These are phyloP conservation scores for Aureobasidium melanogenum DNA, from an alignment of 2,329 filamentous ascomycete genomes.

Conservation along the genomic window DNA sequence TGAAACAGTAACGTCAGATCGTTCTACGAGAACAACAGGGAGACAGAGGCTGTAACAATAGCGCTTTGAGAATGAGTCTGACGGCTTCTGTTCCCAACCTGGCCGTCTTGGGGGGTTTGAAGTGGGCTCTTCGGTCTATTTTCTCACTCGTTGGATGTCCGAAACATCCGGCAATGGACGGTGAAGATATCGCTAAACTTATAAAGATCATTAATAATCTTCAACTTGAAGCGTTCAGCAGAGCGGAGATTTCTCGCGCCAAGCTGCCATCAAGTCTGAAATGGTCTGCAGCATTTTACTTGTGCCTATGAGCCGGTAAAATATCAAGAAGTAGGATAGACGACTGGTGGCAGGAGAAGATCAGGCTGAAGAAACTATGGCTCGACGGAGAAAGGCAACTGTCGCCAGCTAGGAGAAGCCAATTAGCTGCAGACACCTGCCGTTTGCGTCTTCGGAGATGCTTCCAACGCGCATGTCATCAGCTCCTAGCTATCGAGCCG, in stretches of 20 bases:
- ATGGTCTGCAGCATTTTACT: background rate
- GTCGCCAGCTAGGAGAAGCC: background rate
- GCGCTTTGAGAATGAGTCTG: background rate
- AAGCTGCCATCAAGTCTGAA: background rate
- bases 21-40: background rate
- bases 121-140: background rate
- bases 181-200: background rate
- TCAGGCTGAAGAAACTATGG: constrained; percentile 7
- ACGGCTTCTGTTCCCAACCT: background rate
- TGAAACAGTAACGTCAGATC: background rate
- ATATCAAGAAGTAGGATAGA: background rate
- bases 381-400: constrained; percentile 7
- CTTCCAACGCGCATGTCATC: background rate
- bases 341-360: background rate
- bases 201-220: background rate
- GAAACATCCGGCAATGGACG: background rate
- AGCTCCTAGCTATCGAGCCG: background rate
- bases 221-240: background rate
- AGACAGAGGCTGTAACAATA: background rate
- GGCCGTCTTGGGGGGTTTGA: background rate
- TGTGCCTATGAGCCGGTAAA: background rate
- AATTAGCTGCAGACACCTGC: background rate
- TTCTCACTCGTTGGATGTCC: background rate
- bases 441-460: background rate
- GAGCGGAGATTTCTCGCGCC: constrained; percentile 7